Conservation (phyloP, 805 yeast species). For the Monosporozyma servazzii region DNA sequence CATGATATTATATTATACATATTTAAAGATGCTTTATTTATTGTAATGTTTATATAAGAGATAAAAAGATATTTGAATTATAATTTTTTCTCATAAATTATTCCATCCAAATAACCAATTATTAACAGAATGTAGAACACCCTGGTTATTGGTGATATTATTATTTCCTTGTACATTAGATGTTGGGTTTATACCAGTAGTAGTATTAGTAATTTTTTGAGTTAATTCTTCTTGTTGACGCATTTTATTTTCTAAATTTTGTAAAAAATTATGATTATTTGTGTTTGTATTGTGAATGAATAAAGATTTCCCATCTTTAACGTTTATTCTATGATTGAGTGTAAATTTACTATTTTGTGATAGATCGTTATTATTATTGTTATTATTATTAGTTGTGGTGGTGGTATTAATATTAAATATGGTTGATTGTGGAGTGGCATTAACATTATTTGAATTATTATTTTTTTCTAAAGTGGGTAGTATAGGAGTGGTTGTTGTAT, state of each 20-base stretch:
- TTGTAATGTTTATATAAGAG: not conserved
- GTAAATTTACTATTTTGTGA: constrained; percentile 3
- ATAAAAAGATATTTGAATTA: not conserved
- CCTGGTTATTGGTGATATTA: constrained; percentile 7
- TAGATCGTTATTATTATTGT: not conserved
- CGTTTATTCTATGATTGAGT: constrained; percentile 26
- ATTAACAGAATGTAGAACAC: constrained; percentile 30
- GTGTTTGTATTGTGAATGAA: constrained; percentile 25
- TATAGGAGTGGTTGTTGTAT: not conserved
- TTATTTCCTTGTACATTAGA: constrained; percentile 25
- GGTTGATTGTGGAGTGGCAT: not conserved
- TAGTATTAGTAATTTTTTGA: constrained; percentile 8
- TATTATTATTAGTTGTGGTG: not conserved
- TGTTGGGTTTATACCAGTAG: constrained; percentile 23
- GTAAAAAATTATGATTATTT: constrained; percentile 20
- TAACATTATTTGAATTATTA: not conserved
- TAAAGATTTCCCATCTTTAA: constrained; percentile 37
- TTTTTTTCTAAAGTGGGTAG: not conserved
- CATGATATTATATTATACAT: not conserved
- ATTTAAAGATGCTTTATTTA: not conserved
- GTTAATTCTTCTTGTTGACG: constrained; percentile 20
- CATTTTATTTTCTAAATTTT: constrained; percentile 23
- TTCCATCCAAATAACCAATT: constrained; percentile 52
- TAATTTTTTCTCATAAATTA: constrained; percentile 26
- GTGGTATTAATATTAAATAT: not conserved